Evolutionary conservation across 139 green algal species (phyloP), one percentile per base, ranked within the genome.

Genomic region (Pleodorina starrii): DNA sequence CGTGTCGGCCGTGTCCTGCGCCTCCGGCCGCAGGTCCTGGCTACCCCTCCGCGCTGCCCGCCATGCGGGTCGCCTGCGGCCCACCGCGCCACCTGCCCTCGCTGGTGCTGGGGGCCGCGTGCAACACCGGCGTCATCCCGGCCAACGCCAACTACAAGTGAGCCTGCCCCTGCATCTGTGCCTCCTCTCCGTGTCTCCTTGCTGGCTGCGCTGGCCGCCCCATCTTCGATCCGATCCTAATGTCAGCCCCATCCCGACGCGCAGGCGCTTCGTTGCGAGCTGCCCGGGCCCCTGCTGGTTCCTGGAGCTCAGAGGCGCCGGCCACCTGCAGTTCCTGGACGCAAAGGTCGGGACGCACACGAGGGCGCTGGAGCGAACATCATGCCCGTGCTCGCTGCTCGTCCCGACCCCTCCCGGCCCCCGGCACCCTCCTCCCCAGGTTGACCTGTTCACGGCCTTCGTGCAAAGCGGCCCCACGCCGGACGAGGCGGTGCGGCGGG

Each of bases 291-390:
- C 84, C 11, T 80, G 88, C 25, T 93, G 90, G 92, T 84, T 87
- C 68, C 35, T 94, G 9, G 90, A 93, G 32, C 76, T 94, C 32
- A 50, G 44, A 23, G 88, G 87, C 0, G 81, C 79, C 1, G 84
- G 84, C 5, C 92, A 94, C 59, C 68, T 94, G 73, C 88, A 92
- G 84, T 94, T 94, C 68, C 74, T 93, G 51, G 92, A 94, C 75
- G 86, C 80, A 35, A 86, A 81, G 82, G 76, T 90, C 44, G 12
- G 78, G 54, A 2, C 54, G 5, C 25, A 2, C 54, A 66, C 7
- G n/a, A n/a, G n/a, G n/a, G n/a, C n/a, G n/a, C n/a, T n/a, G n/a
- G n/a, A n/a, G n/a, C n/a, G n/a, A n/a, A n/a, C n/a, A n/a, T n/a
- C n/a, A n/a, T n/a, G n/a, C n/a, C n/a, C n/a, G n/a, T n/a, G n/a